Percentiles rank a stretch among this genome's conserved stretches.
Conservation (phyloP, 2,329 filamentous ascomycete genomes). For the Neonectria sp. region DNA sequence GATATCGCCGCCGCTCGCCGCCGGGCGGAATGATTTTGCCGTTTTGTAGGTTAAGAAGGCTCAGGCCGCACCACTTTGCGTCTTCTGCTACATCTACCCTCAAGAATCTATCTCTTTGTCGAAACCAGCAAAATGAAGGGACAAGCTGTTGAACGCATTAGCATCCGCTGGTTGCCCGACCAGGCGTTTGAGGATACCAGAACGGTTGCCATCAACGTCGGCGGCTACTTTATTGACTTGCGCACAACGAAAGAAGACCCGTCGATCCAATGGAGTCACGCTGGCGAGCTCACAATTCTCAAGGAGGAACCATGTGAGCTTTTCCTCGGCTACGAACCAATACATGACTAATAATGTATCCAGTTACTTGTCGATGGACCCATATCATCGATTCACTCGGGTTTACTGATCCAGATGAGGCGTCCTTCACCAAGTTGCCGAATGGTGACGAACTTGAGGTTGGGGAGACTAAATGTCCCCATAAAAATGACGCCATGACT, state of each 20-base stretch:
- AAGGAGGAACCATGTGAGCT: slow-evolving; percentile 36
- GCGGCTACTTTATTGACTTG: slow-evolving; percentile 44
- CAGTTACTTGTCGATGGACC: slow-evolving; percentile 44
- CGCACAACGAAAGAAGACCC: slow-evolving; percentile 23
- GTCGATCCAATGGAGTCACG: slow-evolving; percentile 42
- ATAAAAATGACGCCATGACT: slow-evolving; percentile 31
- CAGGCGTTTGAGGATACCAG: slow-evolving; percentile 41
- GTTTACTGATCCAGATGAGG: slow-evolving; percentile 38
- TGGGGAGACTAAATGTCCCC: slow-evolving; percentile 33
- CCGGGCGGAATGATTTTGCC: slow-evolving; percentile 10
- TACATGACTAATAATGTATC: neutral
- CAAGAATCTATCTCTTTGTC: neutral
- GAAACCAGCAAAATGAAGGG: slow-evolving; percentile 17
- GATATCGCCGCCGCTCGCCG: slow-evolving; percentile 16
- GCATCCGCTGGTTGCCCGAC: slow-evolving; percentile 44
- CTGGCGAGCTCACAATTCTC: slow-evolving; percentile 37
- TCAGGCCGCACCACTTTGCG: neutral
- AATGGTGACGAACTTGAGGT: slow-evolving; percentile 44
- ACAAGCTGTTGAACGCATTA: slow-evolving; percentile 43
- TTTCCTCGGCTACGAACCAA: neutral
- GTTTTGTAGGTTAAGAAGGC: neutral
- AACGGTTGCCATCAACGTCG: slow-evolving; percentile 45
- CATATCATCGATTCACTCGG: slow-evolving; percentile 44
- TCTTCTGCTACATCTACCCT: too few species aligned
- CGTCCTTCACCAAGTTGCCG: slow-evolving; percentile 37